A percentile compares a stretch with the other conserved stretches of the same genome.
phyloP scores from a whole-genome alignment of 768 basidiomycete species.

The Lepiota venenata region DNA sequence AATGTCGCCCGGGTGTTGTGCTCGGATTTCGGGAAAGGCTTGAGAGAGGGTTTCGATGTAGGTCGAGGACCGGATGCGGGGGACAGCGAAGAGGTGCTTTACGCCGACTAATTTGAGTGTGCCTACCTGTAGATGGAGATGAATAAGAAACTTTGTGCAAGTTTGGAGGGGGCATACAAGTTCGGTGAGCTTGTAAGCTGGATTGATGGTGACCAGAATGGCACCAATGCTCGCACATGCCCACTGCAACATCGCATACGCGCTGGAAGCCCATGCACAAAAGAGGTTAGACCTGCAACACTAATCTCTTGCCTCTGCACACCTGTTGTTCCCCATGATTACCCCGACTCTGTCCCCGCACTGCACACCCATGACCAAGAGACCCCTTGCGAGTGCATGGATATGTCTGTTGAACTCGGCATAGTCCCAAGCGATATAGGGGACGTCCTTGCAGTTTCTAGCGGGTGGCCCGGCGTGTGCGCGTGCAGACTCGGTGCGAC shows the following conservation, averaged over 20 bases:
- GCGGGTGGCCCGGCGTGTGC: slow-evolving; percentile 60
- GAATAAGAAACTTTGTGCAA: neutral
- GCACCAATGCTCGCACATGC: slow-evolving; percentile 85
- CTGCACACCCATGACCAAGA: slow-evolving; percentile 63
- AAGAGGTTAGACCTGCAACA: too few species aligned
- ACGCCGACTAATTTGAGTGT: slow-evolving; percentile 63
- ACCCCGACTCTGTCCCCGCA: slow-evolving; percentile 79
- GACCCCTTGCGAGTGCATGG: slow-evolving; percentile 64
- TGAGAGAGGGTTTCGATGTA: slow-evolving; percentile 61
- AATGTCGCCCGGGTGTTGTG: slow-evolving; percentile 49
- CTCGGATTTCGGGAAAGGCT: slow-evolving; percentile 52
- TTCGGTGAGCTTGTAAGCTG: slow-evolving; percentile 71
- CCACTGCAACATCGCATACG: slow-evolving; percentile 83
- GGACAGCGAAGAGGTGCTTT: slow-evolving; percentile 70
- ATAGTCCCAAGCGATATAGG: slow-evolving; percentile 72
- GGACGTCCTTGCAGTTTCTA: slow-evolving; percentile 41
- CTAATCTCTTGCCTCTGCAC: too few species aligned
- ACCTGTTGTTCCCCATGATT: slow-evolving; percentile 88
- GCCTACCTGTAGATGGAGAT: slow-evolving; percentile 43
- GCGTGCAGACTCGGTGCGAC: slow-evolving; percentile 52
- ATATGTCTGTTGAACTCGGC: slow-evolving; percentile 66
- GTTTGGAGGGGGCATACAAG: slow-evolving; percentile 44
- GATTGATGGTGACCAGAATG: slow-evolving; percentile 79
- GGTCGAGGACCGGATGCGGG: slow-evolving; percentile 58
- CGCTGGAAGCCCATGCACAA: slow-evolving; percentile 37